Base-by-base conservation (phyloP, 768 basidiomycete genomes). In the Lactifluus echinatus region DNA sequence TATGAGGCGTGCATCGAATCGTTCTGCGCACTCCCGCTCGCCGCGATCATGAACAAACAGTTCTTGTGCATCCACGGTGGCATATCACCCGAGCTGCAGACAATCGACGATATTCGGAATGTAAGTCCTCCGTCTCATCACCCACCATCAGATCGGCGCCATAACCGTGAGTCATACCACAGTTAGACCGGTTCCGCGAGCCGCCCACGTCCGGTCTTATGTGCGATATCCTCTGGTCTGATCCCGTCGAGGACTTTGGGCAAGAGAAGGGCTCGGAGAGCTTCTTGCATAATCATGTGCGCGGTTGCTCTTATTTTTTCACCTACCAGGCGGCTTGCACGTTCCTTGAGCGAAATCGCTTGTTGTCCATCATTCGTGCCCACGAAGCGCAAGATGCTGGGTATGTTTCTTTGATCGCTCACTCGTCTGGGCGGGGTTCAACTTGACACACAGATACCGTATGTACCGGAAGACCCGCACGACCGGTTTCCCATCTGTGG, bases 401-500 rank as follows among this genome's bases (percentile, higher is more conserved):
- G 90, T 57, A n/a, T 36, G 50, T 52, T 0, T 19, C 11, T 29
- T 23, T 24, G 12, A 10, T 24, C 24, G 45, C 82, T 70, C 23
- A 4, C 11, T 19, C 12, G 10, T 34, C 34, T 34, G 8, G 34
- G 43, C n/a, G 39, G 58, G 17, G 42, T 34, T 28, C 47, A 43
- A 34, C 36, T 44, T 34, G 21, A 17, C 1, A 24, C 8, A 17
- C 2, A 93, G 91, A 7, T 96, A 95, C 68, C 90, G 94, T 52
- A 97, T 97, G 95, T 97, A 98, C 68, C 90, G 93, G 65, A 99
- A 99, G 74, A 97, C 94, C 4, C 92, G 93, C 73, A 89, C 90
- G 21, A 98, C 93, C 0, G 94, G 95, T 3, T 98, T 99, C 76
- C 95, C 96, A 12, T 95, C 93, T 15, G 94, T 99, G 60, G 98